A percentile compares a stretch with the other conserved stretches of the same genome.
Evolutionary conservation across 148 eudicot genomes (phyloP).

Genomic region (Oxyria digyna): DNA sequence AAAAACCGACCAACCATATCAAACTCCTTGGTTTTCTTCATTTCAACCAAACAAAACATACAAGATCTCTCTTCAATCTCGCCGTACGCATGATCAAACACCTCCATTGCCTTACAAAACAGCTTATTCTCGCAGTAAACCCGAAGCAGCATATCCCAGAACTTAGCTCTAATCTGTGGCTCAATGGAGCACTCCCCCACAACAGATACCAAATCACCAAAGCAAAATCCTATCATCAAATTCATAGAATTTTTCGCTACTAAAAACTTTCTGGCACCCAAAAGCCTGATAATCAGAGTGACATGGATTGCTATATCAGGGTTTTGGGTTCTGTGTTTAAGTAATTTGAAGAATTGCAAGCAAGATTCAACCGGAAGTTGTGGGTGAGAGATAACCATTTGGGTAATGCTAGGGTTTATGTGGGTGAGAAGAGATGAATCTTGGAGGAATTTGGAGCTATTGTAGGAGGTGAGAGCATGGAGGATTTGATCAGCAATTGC

Average conservation of each 20-base stretch:
- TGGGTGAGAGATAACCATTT: conserved; percentile 52
- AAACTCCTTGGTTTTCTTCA: conserved; percentile 32
- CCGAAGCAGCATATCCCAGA: conserved; percentile 72
- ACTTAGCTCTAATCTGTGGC: conserved; percentile 16
- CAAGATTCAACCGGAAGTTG: conserved; percentile 35
- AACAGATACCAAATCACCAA: conserved; percentile 28
- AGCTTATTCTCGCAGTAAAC: conserved; percentile 45
- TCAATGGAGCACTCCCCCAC: conserved; percentile 25
- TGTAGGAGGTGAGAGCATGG: conserved; percentile 3
- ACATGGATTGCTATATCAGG: conserved; percentile 39
- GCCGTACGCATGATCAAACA: conserved; percentile 55
- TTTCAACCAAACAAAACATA: conserved; percentile 61
- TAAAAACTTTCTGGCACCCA: conserved; percentile 29
- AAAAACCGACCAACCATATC: conserved; percentile 38
- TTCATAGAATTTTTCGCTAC: conserved; percentile 41
- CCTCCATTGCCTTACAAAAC: conserved; percentile 50
- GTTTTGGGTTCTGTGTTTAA: conserved; percentile 19
- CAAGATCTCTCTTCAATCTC: conserved; percentile 67
- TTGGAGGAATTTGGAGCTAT: conserved; percentile 19
- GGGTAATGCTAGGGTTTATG: conserved; percentile 31
- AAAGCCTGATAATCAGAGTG: conserved; percentile 40
- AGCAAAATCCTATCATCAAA: conserved; percentile 25
- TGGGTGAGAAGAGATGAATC: conserved; percentile 23
- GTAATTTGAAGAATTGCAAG: conserved; percentile 40
- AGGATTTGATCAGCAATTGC: conserved; percentile 36